Base-by-base conservation (phyloP, 148 eudicot genomes). In the Heliamphora exappendiculata region DNA sequence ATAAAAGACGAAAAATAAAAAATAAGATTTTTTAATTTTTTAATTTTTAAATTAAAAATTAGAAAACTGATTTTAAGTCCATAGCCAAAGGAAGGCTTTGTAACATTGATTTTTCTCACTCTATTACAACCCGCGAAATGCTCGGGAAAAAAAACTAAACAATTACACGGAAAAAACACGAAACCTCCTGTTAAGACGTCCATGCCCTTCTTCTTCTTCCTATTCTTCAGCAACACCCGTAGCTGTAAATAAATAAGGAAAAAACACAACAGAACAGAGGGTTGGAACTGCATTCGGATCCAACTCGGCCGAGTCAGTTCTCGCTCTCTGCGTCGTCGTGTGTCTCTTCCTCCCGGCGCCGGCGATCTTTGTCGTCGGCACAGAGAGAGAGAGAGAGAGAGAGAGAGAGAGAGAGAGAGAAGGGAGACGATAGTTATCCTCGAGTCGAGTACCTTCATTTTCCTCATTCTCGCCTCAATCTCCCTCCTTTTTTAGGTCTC, bases 371-470 rank as follows among this genome's bases (percentile, higher is more conserved):
- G n/a, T 60, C 31, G 66, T 28, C 14, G 34, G 24, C 28, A 1
- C 66, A 34, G 36, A 59, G 13, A n/a, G n/a, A n/a, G n/a, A n/a
- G n/a, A n/a, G n/a, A n/a, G n/a, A n/a, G n/a, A n/a, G n/a, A n/a
- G n/a, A n/a, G n/a, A n/a, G n/a, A 22, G 12, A 55, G 66, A 60
- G 37, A 31, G 66, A 60, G 58, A 70, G 72, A 70, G 73, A 26
- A 71, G 62, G 41, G 12, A 72, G 75, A n/a, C 57, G 13, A 33
- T 72, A 16, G 29, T 2, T 3, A 29, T 24, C 33, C 34, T 24
- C 33, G 3, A 5, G 34, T 20, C 72, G 3, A 5, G 34, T 20
- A 53, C 33, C 44, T 51, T 51, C 42, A 36, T 71, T 44, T 51
- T 71, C 60, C 62, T 20, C 60, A 51, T 71, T 71, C 44, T 20